phyloP scores from a whole-genome alignment of 2,329 filamentous ascomycete species.

The Colletotrichum sp. region DNA sequence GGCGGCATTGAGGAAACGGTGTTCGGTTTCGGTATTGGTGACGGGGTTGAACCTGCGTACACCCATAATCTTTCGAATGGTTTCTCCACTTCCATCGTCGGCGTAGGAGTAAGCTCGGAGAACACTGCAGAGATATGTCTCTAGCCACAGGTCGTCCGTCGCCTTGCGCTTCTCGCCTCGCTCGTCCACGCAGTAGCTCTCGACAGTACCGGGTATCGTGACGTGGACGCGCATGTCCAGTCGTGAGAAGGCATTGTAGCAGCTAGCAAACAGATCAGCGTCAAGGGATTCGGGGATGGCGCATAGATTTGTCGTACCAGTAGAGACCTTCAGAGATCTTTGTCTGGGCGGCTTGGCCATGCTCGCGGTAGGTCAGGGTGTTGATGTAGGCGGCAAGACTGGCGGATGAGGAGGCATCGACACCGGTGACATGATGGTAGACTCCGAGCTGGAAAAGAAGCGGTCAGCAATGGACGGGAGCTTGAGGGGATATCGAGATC shows the following conservation, averaged over 20 bases:
- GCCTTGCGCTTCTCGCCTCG: constrained; percentile 93
- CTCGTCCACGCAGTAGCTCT: constrained; percentile 97
- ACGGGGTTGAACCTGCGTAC: constrained; percentile 97
- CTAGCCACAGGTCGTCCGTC: constrained; percentile 93
- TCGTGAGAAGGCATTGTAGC: constrained; percentile 98
- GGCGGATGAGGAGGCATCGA: constrained; percentile 96
- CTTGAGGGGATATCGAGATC: neutral
- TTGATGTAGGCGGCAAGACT: constrained; percentile 98
- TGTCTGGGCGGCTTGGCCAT: constrained; percentile 71
- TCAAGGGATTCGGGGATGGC: constrained; percentile 34
- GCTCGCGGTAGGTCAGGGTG: constrained; percentile 89
- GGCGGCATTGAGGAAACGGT: constrained; percentile 92
- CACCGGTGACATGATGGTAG: constrained; percentile 97
- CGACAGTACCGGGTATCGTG: constrained; percentile 93
- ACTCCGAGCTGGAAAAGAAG: constrained; percentile 71
- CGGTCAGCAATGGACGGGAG: constrained; percentile 17
- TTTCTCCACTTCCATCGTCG: constrained; percentile 91
- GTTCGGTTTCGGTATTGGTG: constrained; percentile 97
- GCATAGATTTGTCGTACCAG: constrained; percentile 61
- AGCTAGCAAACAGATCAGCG: constrained; percentile 48
- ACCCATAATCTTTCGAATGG: constrained; percentile 96
- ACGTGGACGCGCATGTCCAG: constrained; percentile 99
- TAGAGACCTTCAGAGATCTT: constrained; percentile 96
- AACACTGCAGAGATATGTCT: constrained; percentile 96
- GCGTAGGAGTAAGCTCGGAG: constrained; percentile 95